Base-by-base conservation (phyloP, 2,329 filamentous ascomycete species). In the Pseudovirgaria hyperparasitica region DNA sequence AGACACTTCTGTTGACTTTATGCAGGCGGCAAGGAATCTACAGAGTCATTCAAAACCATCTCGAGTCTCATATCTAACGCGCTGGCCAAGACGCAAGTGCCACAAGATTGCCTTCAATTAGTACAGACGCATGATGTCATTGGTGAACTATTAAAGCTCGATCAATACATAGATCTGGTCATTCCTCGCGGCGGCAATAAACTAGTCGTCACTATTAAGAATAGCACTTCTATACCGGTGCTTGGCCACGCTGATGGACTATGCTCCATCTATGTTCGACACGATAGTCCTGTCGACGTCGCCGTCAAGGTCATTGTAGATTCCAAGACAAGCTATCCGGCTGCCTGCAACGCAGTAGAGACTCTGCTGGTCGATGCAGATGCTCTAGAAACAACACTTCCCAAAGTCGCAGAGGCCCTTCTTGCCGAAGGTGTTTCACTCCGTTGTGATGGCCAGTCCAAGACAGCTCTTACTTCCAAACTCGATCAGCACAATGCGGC, bases 161-260 rank as follows among this genome's bases (percentile, higher is more conserved):
- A 94, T 49, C 69, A 74, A 27, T 75, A 82, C 46, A 92, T 98
- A 42, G 90, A 98, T 52, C 76, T 98, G 16, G 90, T 93, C 38
- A 92, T 98, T 41, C 90, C 90, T 2, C 70, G 90, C 20, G 86
- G 86, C 25, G 82, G 79, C 29, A 93, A 92, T 55, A 84, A 92
- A 28, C 71, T 94, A 6, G 86, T 94, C 21, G 70, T 80, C 24
- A 82, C 82, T 55, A 84, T 94, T 56, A 94, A 96, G 57, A 70
- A 75, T 23, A 78, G 79, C 37, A 94, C 90, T 27, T 82, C 82
- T 48, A 96, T 98, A 42, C 90, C 90, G 2, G 90, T 98, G 2
- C 72, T 98, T 14, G 90, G 90, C 35, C 90, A 98, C 51, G 90
- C 90, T 14, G 90, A 98, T 51, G 90, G 90, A 19, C 68, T 96